Base-by-base conservation (phyloP, 1,284 basidiomycete species). In the Ustilago crameri region DNA sequence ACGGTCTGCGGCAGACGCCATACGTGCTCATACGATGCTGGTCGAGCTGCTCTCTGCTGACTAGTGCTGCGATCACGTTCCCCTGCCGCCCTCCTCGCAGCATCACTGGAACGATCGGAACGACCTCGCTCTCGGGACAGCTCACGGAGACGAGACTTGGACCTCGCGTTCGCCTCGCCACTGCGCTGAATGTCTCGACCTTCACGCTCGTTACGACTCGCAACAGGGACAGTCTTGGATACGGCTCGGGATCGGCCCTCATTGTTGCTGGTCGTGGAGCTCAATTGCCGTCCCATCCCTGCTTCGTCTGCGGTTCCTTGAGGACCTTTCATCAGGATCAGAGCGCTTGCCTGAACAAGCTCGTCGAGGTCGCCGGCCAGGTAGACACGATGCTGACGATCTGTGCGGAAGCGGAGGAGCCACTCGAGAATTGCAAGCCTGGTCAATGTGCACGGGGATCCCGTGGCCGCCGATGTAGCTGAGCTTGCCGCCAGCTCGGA, bases 311-410 rank as follows among this genome's bases (percentile, higher is more conserved):
- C 58, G 1, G 58, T n/a, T 2, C 70, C 69, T 37, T 15, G 50
- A 3, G 68, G 62, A 9, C 64, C 71, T 24, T 59, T 58, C 51
- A 59, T 60, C 12, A 74, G 71, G 5, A 69, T 50, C 15, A 42
- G 14, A 22, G 62, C 67, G 35, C 63, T 61, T 2, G 51, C 54
- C 14, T 41, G 23, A 35, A 67, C 77, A 32, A 86, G 85, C 32
- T 87, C 84, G 53, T 85, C 84, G 27, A 85, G 61, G 44, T 87
- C 84, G 24, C 80, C 79, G 18, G 85, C 79, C 64, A 92, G 90
- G 82, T 91, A 96, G 38, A 98, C 84, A 15, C 91, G 88, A 82
- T 99, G 96, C 76, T 94, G 91, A 3, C 92, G 89, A 81, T 97
- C 95, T 1, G 93, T 93, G 48, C 96, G 88, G 22, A 98, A 86